These are phyloP conservation scores for Dendrobium huoshanense DNA, from an alignment of 106 monocot species.

Conservation along the genomic window DNA sequence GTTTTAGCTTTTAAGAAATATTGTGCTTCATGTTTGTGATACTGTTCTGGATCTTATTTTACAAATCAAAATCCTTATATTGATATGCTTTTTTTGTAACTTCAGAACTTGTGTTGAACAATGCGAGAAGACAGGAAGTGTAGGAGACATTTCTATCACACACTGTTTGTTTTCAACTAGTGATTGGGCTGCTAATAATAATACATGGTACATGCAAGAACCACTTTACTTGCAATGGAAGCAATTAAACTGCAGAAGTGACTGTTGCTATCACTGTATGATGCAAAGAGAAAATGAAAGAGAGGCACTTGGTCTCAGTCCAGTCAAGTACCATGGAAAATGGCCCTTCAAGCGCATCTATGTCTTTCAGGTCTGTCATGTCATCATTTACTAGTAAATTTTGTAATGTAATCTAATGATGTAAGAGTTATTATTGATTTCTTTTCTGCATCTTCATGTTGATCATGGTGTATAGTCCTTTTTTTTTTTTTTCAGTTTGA, in stretches of 20 bases:
- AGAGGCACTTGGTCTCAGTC: constrained; percentile 43
- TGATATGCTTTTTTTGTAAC: neutral
- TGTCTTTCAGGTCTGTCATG: constrained; percentile 68
- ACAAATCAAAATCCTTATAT: neutral
- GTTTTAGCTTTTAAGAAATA: neutral
- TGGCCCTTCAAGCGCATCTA: constrained; percentile 79
- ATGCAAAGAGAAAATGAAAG: constrained; percentile 66
- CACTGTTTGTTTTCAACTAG: constrained; percentile 36
- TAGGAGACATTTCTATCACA: constrained; percentile 30
- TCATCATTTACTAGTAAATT: neutral
- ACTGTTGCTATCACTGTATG: constrained; percentile 66
- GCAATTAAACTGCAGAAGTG: constrained; percentile 46
- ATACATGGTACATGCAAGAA: constrained; percentile 59
- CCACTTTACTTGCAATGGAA: constrained; percentile 54
- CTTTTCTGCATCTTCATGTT: too few species aligned
- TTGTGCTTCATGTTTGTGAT: neutral
- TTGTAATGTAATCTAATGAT: neutral
- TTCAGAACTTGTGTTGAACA: constrained; percentile 45
- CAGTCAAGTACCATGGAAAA: constrained; percentile 93
- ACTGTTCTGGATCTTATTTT: neutral
- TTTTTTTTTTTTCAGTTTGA: too few species aligned
- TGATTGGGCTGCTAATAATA: constrained; percentile 20
- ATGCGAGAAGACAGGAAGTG: constrained; percentile 35
- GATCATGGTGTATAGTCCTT: too few species aligned
- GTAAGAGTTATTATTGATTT: too few species aligned